Conservation (phyloP, 2,329 filamentous ascomycete species). For the Hymenoscyphus fructigenus region DNA sequence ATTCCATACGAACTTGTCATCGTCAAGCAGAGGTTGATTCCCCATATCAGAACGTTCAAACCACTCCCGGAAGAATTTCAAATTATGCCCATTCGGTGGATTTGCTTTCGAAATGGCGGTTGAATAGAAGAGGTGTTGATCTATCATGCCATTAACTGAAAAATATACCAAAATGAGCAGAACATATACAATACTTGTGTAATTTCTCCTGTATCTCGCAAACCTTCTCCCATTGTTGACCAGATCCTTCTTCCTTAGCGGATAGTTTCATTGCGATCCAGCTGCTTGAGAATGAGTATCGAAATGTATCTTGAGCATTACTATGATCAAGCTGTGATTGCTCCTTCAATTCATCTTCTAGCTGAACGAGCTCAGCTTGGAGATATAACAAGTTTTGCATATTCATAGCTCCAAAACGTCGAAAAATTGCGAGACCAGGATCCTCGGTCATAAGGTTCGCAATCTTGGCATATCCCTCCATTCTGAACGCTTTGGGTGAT, state of each 20-base stretch:
- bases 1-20: slow-evolving; percentile 4
- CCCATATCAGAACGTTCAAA: slow-evolving; percentile 2
- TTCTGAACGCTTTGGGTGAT: neutral
- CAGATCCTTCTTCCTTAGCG: neutral
- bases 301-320: neutral
- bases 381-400: slow-evolving; percentile 3
- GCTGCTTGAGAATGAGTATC: neutral
- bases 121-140: neutral
- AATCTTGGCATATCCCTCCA: slow-evolving; percentile 8
- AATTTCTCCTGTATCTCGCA: slow-evolving; percentile 5
- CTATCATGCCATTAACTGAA: neutral
- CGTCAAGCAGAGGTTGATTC: slow-evolving; percentile 4
- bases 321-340: neutral
- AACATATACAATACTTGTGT: neutral
- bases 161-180: neutral
- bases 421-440: slow-evolving; percentile 2
- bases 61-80: slow-evolving; percentile 8
- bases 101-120: neutral
- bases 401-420: neutral
- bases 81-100: neutral
- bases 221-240: slow-evolving; percentile 6
- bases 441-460: slow-evolving; percentile 4
- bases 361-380: slow-evolving; percentile 6
- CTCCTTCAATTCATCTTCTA: slow-evolving; percentile 2
- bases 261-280: neutral